Percentiles rank a stretch among this genome's conserved stretches.
phyloP scores from a whole-genome alignment of 2,329 filamentous ascomycete genomes.

The Falciphora oryzae region DNA sequence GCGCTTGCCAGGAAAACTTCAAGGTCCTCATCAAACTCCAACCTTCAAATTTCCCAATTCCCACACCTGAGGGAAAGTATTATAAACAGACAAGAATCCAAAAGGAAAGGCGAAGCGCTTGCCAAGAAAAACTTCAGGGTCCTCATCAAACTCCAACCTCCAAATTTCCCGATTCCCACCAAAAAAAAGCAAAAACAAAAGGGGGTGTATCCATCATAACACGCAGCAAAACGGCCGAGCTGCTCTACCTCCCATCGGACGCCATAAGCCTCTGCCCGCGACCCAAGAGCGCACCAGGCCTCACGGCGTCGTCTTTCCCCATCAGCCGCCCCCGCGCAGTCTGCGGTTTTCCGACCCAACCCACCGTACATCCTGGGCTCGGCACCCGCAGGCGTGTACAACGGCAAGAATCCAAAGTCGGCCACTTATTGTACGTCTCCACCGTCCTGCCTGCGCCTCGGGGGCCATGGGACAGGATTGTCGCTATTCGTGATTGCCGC shows the following conservation, averaged over 20 bases:
- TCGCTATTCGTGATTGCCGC: no score
- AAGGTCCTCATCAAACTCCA: no score
- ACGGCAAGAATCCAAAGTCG: slow-evolving; percentile 80
- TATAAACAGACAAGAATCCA: no score
- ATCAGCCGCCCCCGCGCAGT: slow-evolving; percentile 80
- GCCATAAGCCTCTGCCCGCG: slow-evolving; percentile 71
- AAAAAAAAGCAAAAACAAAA: no score
- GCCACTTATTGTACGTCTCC: slow-evolving; percentile 78
- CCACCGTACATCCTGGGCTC: slow-evolving; percentile 43
- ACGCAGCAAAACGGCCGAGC: slow-evolving; percentile 71
- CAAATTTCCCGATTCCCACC: no score
- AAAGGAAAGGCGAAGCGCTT: no score
- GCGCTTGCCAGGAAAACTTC: no score
- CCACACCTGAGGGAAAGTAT: no score
- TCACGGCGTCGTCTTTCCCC: slow-evolving; percentile 63
- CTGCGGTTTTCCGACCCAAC: slow-evolving; percentile 55
- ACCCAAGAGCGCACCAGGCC: slow-evolving; percentile 73
- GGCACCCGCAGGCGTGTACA: slow-evolving; percentile 46
- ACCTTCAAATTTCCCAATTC: no score
- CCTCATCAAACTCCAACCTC: no score
- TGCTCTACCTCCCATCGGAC: slow-evolving; percentile 78
- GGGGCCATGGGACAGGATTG: slow-evolving; percentile 80
- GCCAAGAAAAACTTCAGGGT: no score
- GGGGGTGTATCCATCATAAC: no score
- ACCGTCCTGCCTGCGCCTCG: slow-evolving; percentile 81